Base-by-base conservation (phyloP, 2,329 filamentous ascomycete species). In the Xylariales sp. region DNA sequence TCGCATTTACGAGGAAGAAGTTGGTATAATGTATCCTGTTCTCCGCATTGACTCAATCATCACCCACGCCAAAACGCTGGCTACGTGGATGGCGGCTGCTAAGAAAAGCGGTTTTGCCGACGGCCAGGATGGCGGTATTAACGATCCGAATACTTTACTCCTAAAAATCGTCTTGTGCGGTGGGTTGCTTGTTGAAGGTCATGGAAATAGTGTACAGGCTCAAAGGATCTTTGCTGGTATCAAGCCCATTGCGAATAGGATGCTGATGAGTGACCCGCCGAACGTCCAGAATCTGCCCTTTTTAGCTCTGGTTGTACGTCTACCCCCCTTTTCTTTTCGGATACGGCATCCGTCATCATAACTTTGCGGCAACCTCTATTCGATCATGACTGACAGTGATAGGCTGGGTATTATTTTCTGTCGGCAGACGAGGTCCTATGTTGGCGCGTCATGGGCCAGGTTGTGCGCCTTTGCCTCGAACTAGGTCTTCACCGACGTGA, bases 21-120 rank as follows among this genome's bases (percentile, higher is more conserved):
- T 97, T 74, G 93, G 93, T 50, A 87, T 95, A 74, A 97, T 97
- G 93, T 97, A 97, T 78, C 95, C 95, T 0, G 87, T 97, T 3
- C 79, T 97, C 54, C 87, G 93, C 72, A 91, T 97, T 43, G 87
- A 91, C 49, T 85, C 85, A 49, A 83, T 97, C 46, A 89, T 92
- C 45, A 83, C 84, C 5, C 92, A 97, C 77, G 90, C 90, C 6
- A 89, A 87, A 69, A 85, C 86, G 67, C 82, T 97, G 0, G 90
- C 90, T 64, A 84, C 87, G 0, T 96, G 93, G 78, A 89, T 96
- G 76, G 91, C 94, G 72, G 76, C 81, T 0, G 74, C 80, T 5
- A 80, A 80, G 50, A 80, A 77, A 54, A 77, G 77, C 36, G 78
- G 77, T 8, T 67, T 77, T 7, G 67, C 75, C 7, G 77, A 65